Evolutionary conservation across 768 basidiomycete species (phyloP).

Genomic region (Austroboletus eburneus): DNA sequence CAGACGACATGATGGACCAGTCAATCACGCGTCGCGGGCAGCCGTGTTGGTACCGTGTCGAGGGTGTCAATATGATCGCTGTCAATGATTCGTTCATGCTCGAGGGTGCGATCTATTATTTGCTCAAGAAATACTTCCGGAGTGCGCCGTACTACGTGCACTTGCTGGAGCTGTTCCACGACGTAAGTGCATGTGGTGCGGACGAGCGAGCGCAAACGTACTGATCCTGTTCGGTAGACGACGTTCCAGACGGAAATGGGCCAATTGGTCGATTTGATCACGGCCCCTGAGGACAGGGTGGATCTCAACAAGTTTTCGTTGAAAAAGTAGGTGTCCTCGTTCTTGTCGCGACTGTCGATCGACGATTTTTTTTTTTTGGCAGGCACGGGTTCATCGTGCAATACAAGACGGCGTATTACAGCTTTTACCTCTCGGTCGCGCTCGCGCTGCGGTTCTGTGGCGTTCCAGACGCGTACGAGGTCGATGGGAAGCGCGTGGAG

Average conservation of each 20-base stretch:
- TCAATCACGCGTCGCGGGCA: background rate
- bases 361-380: background rate
- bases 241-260: background rate
- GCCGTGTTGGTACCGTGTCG: background rate
- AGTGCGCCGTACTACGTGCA: background rate
- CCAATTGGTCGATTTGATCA: background rate
- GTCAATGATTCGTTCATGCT: background rate
- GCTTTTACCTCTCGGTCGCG: background rate
- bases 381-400: background rate
- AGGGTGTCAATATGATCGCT: background rate
- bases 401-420: background rate
- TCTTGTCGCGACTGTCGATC: too few relatives aligned
- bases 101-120: background rate
- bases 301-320: background rate
- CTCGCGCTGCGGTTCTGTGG: background rate
- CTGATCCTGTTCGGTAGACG: too few relatives aligned
- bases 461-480: background rate
- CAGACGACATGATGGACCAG: background rate
- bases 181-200: background rate
- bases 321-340: background rate
- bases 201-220: too few relatives aligned
- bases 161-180: background rate
- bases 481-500: background rate
- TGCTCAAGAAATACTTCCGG: too few relatives aligned
- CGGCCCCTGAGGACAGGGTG: background rate